Evolutionary conservation across 2,329 filamentous ascomycete species (phyloP).

Genomic region (Fusarium sp.): DNA sequence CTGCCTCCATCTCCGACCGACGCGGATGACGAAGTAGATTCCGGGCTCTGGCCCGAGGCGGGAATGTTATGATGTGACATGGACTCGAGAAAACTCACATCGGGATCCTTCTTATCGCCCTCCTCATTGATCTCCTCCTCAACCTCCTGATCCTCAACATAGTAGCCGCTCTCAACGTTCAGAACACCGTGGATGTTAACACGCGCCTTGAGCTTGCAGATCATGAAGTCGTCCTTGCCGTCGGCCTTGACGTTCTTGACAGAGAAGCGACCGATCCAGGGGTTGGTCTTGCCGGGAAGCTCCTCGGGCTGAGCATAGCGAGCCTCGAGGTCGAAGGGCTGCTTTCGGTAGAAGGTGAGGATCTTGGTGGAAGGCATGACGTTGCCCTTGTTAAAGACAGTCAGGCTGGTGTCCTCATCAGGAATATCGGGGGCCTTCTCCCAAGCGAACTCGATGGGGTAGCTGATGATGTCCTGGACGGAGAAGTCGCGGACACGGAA

Average conservation of each 20-base stretch:
- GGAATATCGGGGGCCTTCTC: conserved; percentile 98
- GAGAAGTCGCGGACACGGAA: conserved; percentile 99
- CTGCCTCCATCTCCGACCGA: conserved; percentile 32
- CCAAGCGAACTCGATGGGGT: conserved; percentile 99
- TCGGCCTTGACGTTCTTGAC: conserved; percentile 98
- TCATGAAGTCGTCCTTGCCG: conserved; percentile 97
- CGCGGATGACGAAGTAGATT: conserved; percentile 26
- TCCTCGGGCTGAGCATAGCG: conserved; percentile 88
- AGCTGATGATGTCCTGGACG: conserved; percentile 96
- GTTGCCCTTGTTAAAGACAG: conserved; percentile 97
- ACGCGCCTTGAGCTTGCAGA: conserved; percentile 98
- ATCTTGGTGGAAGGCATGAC: conserved; percentile 99
- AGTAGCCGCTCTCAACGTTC: conserved; percentile 97
- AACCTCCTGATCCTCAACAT: conserved; percentile 96
- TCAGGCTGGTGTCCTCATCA: conserved; percentile 96
- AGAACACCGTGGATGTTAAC: conserved; percentile 96
- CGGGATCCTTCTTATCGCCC: conserved; percentile 73
- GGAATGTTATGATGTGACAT: conserved; percentile 8
- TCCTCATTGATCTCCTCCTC: conserved; percentile 90
- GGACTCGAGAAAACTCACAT: conserved; percentile 68
- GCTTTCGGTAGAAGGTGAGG: conserved; percentile 98
- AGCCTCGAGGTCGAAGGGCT: conserved; percentile 95
- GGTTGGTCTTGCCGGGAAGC: conserved; percentile 89
- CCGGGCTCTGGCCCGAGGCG: conserved; percentile 2
- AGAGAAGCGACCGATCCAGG: conserved; percentile 97